A percentile compares a stretch with the other conserved stretches of the same genome.
These are phyloP conservation scores for Aspergillus panamensis DNA, from an alignment of 495 filamentous ascomycete genomes.

Conservation along the genomic window DNA sequence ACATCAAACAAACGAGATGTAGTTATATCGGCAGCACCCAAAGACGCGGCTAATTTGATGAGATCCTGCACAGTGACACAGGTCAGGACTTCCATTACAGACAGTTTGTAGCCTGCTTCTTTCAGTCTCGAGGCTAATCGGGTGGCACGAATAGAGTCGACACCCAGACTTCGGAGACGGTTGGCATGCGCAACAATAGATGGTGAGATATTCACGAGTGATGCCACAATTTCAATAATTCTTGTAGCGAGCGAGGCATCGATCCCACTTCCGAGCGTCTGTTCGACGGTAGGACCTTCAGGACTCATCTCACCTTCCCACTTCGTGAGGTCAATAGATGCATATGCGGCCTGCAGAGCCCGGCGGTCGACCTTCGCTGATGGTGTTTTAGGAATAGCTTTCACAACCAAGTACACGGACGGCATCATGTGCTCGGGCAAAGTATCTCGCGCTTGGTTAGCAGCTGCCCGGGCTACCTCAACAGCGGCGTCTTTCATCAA, in stretches of 20 bases:
- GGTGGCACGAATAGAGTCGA: slow-evolving; percentile 38
- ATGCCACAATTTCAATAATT: slow-evolving; percentile 25
- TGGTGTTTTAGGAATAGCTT: slow-evolving; percentile 29
- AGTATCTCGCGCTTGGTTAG: slow-evolving; percentile 20
- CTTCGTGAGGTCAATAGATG: slow-evolving; percentile 25
- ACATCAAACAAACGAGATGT: slow-evolving; percentile 21
- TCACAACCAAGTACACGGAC: slow-evolving; percentile 30
- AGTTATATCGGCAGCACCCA: background rate
- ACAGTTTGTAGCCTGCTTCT: slow-evolving; percentile 23
- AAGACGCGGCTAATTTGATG: slow-evolving; percentile 15
- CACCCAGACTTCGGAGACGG: slow-evolving; percentile 29
- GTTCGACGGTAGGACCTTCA: slow-evolving; percentile 3
- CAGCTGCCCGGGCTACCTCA: slow-evolving; percentile 25
- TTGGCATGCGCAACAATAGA: slow-evolving; percentile 24
- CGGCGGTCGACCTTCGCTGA: slow-evolving; percentile 35
- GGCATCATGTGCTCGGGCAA: slow-evolving; percentile 38
- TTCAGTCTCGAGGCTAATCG: slow-evolving; percentile 29
- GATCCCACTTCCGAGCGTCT: background rate
- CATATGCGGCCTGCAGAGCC: slow-evolving; percentile 29
- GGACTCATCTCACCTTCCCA: slow-evolving; percentile 30
- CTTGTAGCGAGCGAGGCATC: slow-evolving; percentile 9
- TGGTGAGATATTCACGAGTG: slow-evolving; percentile 25
- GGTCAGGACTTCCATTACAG: slow-evolving; percentile 29
- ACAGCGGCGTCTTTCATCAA: slow-evolving; percentile 15
- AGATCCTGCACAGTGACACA: slow-evolving; percentile 29